These are phyloP conservation scores for Gynostemma pentaphyllum DNA, from an alignment of 306 rosid genomes.

Conservation along the genomic window DNA sequence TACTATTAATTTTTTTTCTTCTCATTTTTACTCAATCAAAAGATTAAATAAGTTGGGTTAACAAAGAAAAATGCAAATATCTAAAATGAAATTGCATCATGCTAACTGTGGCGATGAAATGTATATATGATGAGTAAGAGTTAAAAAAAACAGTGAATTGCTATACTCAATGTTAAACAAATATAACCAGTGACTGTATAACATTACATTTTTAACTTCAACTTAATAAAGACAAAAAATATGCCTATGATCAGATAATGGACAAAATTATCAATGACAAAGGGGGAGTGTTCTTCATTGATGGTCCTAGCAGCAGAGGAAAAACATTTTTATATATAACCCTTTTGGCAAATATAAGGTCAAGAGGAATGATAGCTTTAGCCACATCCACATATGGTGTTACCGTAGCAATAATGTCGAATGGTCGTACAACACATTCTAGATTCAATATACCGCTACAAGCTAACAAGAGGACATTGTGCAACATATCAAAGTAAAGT, in stretches of 20 bases:
- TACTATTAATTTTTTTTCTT: too few relatives aligned
- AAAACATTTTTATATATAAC: not conserved
- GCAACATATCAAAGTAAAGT: not conserved
- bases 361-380: not conserved
- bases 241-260: not conserved
- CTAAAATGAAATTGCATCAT: too few relatives aligned
- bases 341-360: not conserved
- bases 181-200: too few relatives aligned
- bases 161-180: too few relatives aligned
- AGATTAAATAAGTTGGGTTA: too few relatives aligned
- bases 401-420: not conserved
- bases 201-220: too few relatives aligned
- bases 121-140: too few relatives aligned
- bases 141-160: too few relatives aligned
- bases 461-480: not conserved
- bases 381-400: not conserved
- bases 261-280: not conserved
- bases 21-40: too few relatives aligned
- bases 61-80: too few relatives aligned
- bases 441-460: not conserved
- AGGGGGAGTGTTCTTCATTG: not conserved
- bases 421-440: not conserved
- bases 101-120: too few relatives aligned
- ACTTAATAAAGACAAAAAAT: too few relatives aligned
- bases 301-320: not conserved